phyloP scores from a whole-genome alignment of 208 protist genomes.

The Crithidia bombi region DNA sequence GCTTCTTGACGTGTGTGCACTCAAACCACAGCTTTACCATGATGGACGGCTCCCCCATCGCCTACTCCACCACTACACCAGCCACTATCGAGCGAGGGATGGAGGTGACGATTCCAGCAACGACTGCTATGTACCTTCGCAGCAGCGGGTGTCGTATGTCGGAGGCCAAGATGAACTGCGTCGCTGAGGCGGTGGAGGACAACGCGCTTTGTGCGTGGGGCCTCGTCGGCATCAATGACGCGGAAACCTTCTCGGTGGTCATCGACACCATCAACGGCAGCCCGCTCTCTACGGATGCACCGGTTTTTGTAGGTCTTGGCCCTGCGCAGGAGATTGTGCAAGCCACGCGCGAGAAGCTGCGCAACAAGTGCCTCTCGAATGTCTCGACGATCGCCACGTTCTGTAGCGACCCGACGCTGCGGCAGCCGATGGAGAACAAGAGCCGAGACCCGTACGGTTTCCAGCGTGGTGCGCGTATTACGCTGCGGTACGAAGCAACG shows the following conservation, averaged over 20 bases:
- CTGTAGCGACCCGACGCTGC: conserved; percentile 81
- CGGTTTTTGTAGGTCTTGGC: conserved; percentile 81
- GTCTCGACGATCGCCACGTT: conserved; percentile 42
- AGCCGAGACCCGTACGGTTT: conserved; percentile 78
- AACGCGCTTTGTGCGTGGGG: conserved; percentile 87
- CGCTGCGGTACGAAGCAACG: conserved; percentile 65
- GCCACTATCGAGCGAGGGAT: conserved; percentile 52
- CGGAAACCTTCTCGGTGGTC: conserved; percentile 57
- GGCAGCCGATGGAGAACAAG: conserved; percentile 52
- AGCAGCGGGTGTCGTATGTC: conserved; percentile 74
- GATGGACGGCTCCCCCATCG: conserved; percentile 67
- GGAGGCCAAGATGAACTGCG: conserved; percentile 78
- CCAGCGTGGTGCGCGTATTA: conserved; percentile 68
- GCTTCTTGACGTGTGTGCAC: conserved; percentile 81
- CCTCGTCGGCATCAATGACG: conserved; percentile 47
- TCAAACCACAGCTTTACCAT: conserved; percentile 88
- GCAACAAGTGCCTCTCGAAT: conserved; percentile 55
- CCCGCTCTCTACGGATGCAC: conserved; percentile 53
- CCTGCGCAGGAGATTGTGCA: conserved; percentile 63
- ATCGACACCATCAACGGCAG: conserved; percentile 69
- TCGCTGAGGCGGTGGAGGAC: conserved; percentile 66
- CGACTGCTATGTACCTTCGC: conserved; percentile 74
- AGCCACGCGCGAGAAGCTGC: conserved; percentile 69
- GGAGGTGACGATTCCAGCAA: conserved; percentile 73
- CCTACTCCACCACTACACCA: conserved; percentile 63